Evolutionary conservation across 805 yeast species (phyloP), one percentile per base, ranked within the genome.

Genomic region (Wickerhamomyces rabaulensis): DNA sequence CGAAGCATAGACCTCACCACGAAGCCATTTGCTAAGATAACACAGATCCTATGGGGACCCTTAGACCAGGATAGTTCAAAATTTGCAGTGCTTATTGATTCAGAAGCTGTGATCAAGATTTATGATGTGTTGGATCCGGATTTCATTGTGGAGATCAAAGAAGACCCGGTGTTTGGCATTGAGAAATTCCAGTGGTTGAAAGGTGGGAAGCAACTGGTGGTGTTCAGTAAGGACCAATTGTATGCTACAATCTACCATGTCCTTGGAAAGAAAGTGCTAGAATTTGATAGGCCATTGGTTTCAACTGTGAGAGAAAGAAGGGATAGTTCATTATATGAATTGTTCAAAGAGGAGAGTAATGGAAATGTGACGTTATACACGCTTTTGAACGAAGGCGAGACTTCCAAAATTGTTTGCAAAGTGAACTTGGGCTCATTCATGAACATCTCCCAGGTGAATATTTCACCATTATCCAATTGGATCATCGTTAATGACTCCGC

Each of bases 31-130:
- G 26, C 45, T 8, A 51, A 48, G 33, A 47, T 55, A 3, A 41
- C 54, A 27, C 56, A 54, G 46, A 31, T 55, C 2, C 3, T 38
- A 8, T 55, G 57, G 57, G 58, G 54, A 26, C 60, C 55, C 1
- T 3, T 16, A 9, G 40, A 10, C 19, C 23, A 42, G 6, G 45
- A 43, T 3, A 41, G 26, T 3, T 39, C 26, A 17, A 55, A 55
- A 29, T 4, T 55, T 10, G 56, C 53, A 3, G 46, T 54, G 1
- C 39, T 54, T 21, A 12, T 53, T 4, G 45, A 41, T 9, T 44
- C 45, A 4, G 42, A 41, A n/a, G 15, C 25, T 13, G 13, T 33
- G 13, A 47, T 52, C 6, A 42, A 47, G 13, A 35, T 56, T 2
- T 44, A 46, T 21, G 56, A 54, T 36, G 46, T 46, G 8, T 35